A percentile compares a stretch with the other conserved stretches of the same genome.
phyloP scores from a whole-genome alignment of 768 basidiomycete species.

The Chlorophyllum brunneum region DNA sequence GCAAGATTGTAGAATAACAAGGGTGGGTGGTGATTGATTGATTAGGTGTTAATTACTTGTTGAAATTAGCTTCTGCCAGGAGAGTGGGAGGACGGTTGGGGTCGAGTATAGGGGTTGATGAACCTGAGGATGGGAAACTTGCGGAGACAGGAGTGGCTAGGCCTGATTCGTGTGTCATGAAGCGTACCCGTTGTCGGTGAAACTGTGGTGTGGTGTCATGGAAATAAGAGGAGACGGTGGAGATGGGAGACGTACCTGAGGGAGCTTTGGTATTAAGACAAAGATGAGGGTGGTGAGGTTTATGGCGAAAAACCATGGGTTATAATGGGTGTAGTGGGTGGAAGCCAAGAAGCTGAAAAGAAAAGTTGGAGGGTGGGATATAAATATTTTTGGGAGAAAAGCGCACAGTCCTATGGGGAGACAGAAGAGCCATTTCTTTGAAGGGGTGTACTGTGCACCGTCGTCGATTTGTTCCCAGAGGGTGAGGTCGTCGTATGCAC shows the following conservation, averaged over 20 bases:
- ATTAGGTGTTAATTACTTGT: not conserved
- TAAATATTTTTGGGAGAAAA: too few species aligned
- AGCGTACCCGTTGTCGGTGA: conserved; percentile 79
- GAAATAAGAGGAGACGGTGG: not conserved
- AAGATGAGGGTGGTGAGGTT: conserved; percentile 79
- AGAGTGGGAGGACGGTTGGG: conserved; percentile 10
- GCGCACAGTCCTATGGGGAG: conserved; percentile 87
- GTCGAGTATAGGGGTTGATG: conserved; percentile 35
- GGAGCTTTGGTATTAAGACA: conserved; percentile 93
- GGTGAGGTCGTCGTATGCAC: conserved; percentile 96
- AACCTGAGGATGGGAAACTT: conserved; percentile 52
- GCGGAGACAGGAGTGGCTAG: conserved; percentile 63
- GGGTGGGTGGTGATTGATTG: not conserved
- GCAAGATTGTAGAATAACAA: not conserved
- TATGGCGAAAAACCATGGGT: conserved; percentile 89
- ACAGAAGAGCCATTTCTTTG: conserved; percentile 94
- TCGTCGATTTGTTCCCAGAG: conserved; percentile 99
- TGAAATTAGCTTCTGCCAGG: conserved; percentile 16
- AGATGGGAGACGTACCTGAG: conserved; percentile 57
- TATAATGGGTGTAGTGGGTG: conserved; percentile 97
- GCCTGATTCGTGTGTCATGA: conserved; percentile 63
- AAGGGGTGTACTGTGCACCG: conserved; percentile 97
- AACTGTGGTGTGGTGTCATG: conserved; percentile 40
- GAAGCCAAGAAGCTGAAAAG: conserved; percentile 82
- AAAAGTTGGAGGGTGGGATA: not conserved